A percentile compares a stretch with the other conserved stretches of the same genome.
phyloP scores from a whole-genome alignment of 768 basidiomycete genomes.

The Boletellus ananiceps region DNA sequence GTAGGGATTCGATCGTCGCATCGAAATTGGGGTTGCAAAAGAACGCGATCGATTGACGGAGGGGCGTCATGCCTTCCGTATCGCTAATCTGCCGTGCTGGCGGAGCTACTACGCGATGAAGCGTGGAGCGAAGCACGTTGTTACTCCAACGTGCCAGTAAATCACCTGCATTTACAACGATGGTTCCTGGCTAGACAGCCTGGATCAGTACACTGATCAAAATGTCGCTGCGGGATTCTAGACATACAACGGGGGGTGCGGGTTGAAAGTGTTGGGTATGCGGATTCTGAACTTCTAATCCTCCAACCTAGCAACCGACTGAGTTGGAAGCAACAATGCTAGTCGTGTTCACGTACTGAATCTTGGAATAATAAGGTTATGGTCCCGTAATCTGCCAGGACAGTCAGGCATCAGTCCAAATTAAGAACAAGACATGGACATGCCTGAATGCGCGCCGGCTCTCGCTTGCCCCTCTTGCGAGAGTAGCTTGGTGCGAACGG shows the following conservation, averaged over 20 bases:
- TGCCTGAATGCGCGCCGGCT: conserved; percentile 79
- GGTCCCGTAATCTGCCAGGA: conserved; percentile 67
- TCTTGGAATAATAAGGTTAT: conserved; percentile 81
- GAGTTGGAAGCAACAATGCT: background rate
- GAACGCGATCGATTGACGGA: conserved; percentile 78
- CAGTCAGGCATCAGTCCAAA: background rate
- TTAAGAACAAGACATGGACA: background rate
- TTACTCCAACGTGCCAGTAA: conserved; percentile 82
- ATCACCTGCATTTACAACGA: conserved; percentile 81
- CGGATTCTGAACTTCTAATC: conserved; percentile 78
- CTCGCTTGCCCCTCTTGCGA: conserved; percentile 65
- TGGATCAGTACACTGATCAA: conserved; percentile 1
- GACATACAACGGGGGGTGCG: conserved; percentile 68
- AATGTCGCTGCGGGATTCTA: conserved; percentile 1
- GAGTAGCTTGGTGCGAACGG: conserved; percentile 58
- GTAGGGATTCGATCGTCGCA: conserved; percentile 64
- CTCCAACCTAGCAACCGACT: conserved; percentile 53
- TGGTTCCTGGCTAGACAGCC: conserved; percentile 59
- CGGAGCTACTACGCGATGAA: conserved; percentile 81
- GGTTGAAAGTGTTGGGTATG: conserved; percentile 68
- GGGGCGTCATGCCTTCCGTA: conserved; percentile 53
- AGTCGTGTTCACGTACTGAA: conserved; percentile 35
- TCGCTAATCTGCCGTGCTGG: conserved; percentile 44
- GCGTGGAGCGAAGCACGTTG: conserved; percentile 70
- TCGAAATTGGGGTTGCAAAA: conserved; percentile 82